phyloP scores from a whole-genome alignment of 495 filamentous ascomycete species.

The Penicillium soppii region DNA sequence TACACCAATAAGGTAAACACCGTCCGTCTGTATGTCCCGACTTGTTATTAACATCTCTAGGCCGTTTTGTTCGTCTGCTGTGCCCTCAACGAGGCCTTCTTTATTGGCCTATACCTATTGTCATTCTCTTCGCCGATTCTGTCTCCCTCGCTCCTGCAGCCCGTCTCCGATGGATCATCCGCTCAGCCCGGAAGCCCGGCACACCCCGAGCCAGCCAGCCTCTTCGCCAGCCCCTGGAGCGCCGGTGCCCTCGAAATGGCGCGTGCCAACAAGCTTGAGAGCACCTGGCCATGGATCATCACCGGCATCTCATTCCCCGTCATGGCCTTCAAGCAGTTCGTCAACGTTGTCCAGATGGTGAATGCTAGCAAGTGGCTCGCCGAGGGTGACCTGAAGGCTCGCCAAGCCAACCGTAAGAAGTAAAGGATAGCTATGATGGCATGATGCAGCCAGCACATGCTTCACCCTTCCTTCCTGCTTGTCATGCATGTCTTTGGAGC shows the following conservation, averaged over 20 bases:
- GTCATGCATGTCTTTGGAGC: slow-evolving; percentile 43
- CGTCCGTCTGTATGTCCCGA: not conserved
- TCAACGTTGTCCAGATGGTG: slow-evolving; percentile 92
- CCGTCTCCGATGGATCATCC: slow-evolving; percentile 46
- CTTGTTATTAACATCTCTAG: slow-evolving; percentile 42
- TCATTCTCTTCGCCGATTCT: slow-evolving; percentile 89
- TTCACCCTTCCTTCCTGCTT: slow-evolving; percentile 15
- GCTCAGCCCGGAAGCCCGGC: slow-evolving; percentile 66
- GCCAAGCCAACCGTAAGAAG: slow-evolving; percentile 36
- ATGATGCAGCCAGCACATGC: not conserved
- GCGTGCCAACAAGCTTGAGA: slow-evolving; percentile 90
- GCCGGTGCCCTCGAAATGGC: slow-evolving; percentile 90
- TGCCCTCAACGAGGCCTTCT: slow-evolving; percentile 89
- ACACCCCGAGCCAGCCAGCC: slow-evolving; percentile 58
- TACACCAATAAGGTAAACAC: slow-evolving; percentile 84
- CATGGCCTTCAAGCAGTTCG: slow-evolving; percentile 87
- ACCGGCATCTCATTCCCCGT: slow-evolving; percentile 78
- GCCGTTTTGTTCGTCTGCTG: slow-evolving; percentile 90
- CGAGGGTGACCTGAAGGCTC: slow-evolving; percentile 66
- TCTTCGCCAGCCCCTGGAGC: slow-evolving; percentile 83
- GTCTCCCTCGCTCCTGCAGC: slow-evolving; percentile 74
- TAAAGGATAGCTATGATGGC: slow-evolving; percentile 8
- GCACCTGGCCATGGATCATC: slow-evolving; percentile 81
- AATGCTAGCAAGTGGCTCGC: slow-evolving; percentile 92
- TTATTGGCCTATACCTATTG: slow-evolving; percentile 95